Conservation (phyloP, 140 eudicot species). For the Erigeron philadelphicus region DNA sequence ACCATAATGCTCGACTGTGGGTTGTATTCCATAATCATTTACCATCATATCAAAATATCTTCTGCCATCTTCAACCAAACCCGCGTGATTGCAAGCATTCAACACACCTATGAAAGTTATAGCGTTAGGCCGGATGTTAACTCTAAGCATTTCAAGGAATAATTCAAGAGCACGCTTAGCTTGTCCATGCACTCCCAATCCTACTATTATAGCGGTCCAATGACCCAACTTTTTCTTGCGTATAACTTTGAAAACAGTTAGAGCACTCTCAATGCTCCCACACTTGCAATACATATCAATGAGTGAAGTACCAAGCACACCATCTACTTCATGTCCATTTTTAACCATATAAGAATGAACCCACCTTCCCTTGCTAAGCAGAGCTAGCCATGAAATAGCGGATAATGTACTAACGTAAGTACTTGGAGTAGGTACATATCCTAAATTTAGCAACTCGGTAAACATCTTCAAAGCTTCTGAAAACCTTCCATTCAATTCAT, state of each 20-base stretch:
- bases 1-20: constrained; percentile 46
- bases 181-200: constrained; percentile 39
- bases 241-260: constrained; percentile 26
- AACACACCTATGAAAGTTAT: constrained; percentile 43
- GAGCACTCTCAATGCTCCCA: constrained; percentile 35
- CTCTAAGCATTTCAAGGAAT: constrained; percentile 33
- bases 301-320: constrained; percentile 35
- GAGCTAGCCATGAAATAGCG: constrained; percentile 34
- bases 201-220: constrained; percentile 43
- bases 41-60: constrained; percentile 42
- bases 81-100: constrained; percentile 54
- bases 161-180: constrained; percentile 35
- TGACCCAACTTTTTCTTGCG: constrained; percentile 33
- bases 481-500: constrained; percentile 30
- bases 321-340: constrained; percentile 28
- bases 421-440: constrained; percentile 29
- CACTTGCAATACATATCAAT: constrained; percentile 48
- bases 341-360: constrained; percentile 34
- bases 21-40: constrained; percentile 34
- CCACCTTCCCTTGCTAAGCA: constrained; percentile 36
- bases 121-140: constrained; percentile 31
- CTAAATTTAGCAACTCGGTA: constrained; percentile 21
- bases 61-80: constrained; percentile 41
- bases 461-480: constrained; percentile 36
- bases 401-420: constrained; percentile 45